A percentile compares a stretch with the other conserved stretches of the same genome.
These are phyloP conservation scores for Euphorbia lathyris DNA, from an alignment of 345 rosid species.

Conservation along the genomic window DNA sequence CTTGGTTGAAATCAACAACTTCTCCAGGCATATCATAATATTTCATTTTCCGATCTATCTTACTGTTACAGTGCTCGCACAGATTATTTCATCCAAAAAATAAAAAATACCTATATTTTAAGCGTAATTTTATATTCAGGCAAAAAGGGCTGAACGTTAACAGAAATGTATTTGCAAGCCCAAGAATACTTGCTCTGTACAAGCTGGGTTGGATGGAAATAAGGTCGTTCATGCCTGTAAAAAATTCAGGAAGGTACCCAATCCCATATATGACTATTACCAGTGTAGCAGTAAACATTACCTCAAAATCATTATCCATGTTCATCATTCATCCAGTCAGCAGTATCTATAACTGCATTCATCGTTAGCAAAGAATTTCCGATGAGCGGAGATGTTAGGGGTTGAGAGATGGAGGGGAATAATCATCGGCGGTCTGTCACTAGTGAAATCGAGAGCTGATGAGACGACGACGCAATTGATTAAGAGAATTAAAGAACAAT, in stretches of 20 bases:
- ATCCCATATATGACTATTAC: neutral
- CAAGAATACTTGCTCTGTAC: too few relatives aligned
- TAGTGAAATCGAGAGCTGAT: too few relatives aligned
- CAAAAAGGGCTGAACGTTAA: neutral
- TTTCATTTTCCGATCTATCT: neutral
- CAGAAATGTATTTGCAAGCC: neutral
- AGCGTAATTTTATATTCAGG: neutral
- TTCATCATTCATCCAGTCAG: neutral
- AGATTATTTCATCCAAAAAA: neutral
- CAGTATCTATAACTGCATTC: neutral
- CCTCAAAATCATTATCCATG: neutral
- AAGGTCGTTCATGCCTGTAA: neutral
- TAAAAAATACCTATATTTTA: neutral
- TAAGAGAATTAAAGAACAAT: too few relatives aligned
- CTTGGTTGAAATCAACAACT: neutral
- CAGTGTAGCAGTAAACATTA: neutral
- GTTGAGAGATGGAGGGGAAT: too few relatives aligned
- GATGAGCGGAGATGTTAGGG: too few relatives aligned
- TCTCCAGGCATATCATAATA: neutral
- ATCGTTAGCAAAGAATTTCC: too few relatives aligned
- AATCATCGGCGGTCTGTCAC: too few relatives aligned
- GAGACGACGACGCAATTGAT: too few relatives aligned
- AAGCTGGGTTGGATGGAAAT: neutral
- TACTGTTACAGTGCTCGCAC: neutral
- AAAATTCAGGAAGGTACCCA: neutral